A percentile compares a stretch with the other conserved stretches of the same genome.
Conservation (phyloP, 306 rosid species). For the Chamaecrista fasciculata region DNA sequence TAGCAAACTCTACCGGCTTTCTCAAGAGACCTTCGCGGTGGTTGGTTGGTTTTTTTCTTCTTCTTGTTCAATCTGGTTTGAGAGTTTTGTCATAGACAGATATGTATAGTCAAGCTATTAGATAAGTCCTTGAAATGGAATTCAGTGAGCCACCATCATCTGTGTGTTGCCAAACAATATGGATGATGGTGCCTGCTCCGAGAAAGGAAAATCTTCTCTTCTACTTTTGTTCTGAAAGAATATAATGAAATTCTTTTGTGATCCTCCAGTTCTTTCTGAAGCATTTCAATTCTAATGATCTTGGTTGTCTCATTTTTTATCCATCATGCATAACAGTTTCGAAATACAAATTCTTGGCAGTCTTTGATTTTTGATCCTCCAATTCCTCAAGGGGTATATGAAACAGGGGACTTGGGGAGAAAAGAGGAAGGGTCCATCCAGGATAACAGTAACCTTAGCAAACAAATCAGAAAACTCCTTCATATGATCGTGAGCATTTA, state of each 20-base stretch:
- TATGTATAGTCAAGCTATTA: constrained; percentile 62
- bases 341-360: not conserved
- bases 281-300: constrained; percentile 30
- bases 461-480: constrained; percentile 16
- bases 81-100: constrained; percentile 44
- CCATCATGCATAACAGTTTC: constrained; percentile 7
- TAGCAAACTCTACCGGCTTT: constrained; percentile 34
- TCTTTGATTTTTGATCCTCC: constrained; percentile 6
- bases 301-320: constrained; percentile 3
- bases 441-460: constrained; percentile 1
- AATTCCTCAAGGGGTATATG: constrained; percentile 10
- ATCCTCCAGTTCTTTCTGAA: constrained; percentile 28
- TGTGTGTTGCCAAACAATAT: constrained; percentile 21
- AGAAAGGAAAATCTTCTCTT: constrained; percentile 29
- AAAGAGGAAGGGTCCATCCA: not conserved
- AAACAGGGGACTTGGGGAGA: not conserved
- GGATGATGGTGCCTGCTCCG: constrained; percentile 41
- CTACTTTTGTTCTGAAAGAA: constrained; percentile 32
- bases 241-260: constrained; percentile 51
- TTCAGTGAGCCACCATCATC: constrained; percentile 41
- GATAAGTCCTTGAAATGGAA: constrained; percentile 40
- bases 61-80: constrained; percentile 32
- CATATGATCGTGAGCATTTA: too few relatives aligned
- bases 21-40: constrained; percentile 35
- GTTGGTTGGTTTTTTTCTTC: constrained; percentile 38